Conservation (phyloP, 768 basidiomycete genomes). For the Termitomyces sp. region DNA sequence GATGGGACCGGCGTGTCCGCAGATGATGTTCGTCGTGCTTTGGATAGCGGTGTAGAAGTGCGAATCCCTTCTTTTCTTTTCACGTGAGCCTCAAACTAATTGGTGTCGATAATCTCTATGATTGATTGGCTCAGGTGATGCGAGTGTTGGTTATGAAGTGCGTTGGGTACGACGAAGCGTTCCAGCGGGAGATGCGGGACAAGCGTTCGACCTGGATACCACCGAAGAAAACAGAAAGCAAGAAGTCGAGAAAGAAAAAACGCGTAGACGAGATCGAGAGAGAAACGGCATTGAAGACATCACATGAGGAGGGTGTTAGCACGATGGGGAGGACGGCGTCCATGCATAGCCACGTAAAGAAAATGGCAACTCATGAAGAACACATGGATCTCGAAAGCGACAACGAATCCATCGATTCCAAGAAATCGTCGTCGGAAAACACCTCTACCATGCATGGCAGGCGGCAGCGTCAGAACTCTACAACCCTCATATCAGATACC, state of each 20-base stretch:
- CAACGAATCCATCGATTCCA: too few relatives aligned
- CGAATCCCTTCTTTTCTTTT: background rate
- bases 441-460: background rate
- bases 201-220: background rate
- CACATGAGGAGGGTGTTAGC: background rate
- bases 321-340: too few relatives aligned
- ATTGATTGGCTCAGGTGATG: background rate
- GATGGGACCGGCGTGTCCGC: background rate
- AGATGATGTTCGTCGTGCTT: background rate
- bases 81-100: background rate
- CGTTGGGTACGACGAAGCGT: background rate
- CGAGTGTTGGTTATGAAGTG: background rate
- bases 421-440: background rate
- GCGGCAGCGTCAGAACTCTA: background rate
- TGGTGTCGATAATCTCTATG: background rate
- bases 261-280: background rate
- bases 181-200: background rate
- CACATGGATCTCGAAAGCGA: background rate
- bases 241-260: background rate
- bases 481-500: background rate
- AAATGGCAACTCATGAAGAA: background rate
- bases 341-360: background rate
- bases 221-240: background rate
- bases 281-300: too few relatives aligned
- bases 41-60: background rate